Conservation (phyloP, 768 basidiomycete genomes). For the Chalciporus piperatus region DNA sequence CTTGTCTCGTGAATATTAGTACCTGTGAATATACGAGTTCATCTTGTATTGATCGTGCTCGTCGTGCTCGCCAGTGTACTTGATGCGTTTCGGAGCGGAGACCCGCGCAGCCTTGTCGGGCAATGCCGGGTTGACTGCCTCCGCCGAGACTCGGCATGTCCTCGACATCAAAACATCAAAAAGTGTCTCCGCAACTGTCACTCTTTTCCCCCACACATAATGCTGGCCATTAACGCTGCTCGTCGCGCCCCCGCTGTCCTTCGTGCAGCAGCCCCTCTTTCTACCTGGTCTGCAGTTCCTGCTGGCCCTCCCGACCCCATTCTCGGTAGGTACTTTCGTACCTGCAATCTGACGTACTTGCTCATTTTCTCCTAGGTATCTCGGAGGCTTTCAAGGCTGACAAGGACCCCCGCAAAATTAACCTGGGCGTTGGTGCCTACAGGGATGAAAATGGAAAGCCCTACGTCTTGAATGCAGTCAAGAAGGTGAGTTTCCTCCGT, state of each 20-base stretch:
- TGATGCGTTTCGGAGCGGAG: too few relatives aligned
- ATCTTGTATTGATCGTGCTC: background rate
- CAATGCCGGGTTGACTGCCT: constrained; percentile 8
- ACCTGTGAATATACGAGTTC: background rate
- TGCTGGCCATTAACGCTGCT: constrained; percentile 43
- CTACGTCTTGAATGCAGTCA: constrained; percentile 85
- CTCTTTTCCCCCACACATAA: constrained; percentile 22
- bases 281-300: constrained; percentile 78
- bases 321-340: constrained; percentile 55
- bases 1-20: background rate
- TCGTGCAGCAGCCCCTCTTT: constrained; percentile 44
- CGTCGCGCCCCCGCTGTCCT: constrained; percentile 48
- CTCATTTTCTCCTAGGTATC: constrained; percentile 53
- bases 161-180: background rate
- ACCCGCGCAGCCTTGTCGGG: background rate
- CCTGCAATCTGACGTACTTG: background rate
- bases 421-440: constrained; percentile 96
- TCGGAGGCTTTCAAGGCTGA: constrained; percentile 97
- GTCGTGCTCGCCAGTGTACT: background rate
- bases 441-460: constrained; percentile 94
- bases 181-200: background rate
- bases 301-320: constrained; percentile 93
- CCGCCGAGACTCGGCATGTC: constrained; percentile 17
- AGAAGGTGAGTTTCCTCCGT: constrained; percentile 54
- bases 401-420: constrained; percentile 89